A percentile compares a stretch with the other conserved stretches of the same genome.
Evolutionary conservation across 306 rosid genomes (phyloP).

Genomic region (Fagus sylvatica): DNA sequence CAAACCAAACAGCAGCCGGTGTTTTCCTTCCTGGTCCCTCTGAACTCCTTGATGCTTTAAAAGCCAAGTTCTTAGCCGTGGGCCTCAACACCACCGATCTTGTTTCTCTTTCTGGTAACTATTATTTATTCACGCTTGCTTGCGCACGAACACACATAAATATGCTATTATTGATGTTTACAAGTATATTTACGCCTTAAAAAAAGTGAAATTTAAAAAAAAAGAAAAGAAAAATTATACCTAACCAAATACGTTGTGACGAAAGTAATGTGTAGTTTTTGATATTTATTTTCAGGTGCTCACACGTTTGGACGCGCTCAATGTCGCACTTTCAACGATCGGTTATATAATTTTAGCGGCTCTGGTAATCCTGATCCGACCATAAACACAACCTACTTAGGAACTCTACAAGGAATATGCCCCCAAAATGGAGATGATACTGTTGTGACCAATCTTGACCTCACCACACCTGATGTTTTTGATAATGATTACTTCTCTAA

Average conservation of each 20-base stretch:
- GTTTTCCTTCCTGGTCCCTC: slow-evolving; percentile 35
- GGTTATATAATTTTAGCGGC: not conserved
- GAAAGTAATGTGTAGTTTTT: not conserved
- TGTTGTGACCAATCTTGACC: slow-evolving; percentile 8
- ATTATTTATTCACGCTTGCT: not conserved
- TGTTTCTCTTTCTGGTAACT: slow-evolving; percentile 58
- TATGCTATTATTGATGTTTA: no score
- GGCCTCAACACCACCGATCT: slow-evolving; percentile 43
- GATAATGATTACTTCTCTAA: slow-evolving; percentile 26
- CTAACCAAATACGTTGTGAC: no score
- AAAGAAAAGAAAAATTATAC: no score
- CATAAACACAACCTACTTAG: slow-evolving; percentile 16
- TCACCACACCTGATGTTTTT: not conserved
- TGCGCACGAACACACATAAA: not conserved
- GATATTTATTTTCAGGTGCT: slow-evolving; percentile 9
- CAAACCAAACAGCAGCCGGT: slow-evolving; percentile 35
- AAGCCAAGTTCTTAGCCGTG: not conserved
- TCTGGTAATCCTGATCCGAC: slow-evolving; percentile 11
- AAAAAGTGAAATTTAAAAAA: no score
- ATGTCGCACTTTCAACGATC: not conserved
- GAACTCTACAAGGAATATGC: slow-evolving; percentile 10
- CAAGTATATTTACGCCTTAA: no score
- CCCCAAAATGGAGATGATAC: slow-evolving; percentile 6
- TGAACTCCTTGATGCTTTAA: slow-evolving; percentile 20
- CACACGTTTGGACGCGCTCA: slow-evolving; percentile 32